phyloP scores from a whole-genome alignment of 768 basidiomycete genomes.

The Gymnopilus junonius region DNA sequence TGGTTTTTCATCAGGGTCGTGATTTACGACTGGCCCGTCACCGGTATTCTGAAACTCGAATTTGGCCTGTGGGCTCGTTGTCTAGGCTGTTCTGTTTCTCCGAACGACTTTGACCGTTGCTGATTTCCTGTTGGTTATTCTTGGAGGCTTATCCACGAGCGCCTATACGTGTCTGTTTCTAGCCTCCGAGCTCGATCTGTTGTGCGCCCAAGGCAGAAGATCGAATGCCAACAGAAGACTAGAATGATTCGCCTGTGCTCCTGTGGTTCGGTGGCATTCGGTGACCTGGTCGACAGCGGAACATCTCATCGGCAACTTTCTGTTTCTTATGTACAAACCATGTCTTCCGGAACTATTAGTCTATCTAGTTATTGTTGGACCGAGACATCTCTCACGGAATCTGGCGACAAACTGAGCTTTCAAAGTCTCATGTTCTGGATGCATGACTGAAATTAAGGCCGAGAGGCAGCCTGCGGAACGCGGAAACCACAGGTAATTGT shows the following conservation, averaged over 20 bases:
- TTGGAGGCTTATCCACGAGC: background rate
- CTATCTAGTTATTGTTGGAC: conserved; percentile 1
- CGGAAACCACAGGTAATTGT: conserved; percentile 13
- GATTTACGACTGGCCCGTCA: background rate
- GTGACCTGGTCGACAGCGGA: background rate
- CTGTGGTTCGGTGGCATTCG: background rate
- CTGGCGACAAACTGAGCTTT: conserved; percentile 5
- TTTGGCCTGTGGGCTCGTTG: background rate
- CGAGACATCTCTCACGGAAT: conserved; percentile 9
- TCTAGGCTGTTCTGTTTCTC: background rate
- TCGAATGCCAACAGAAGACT: background rate
- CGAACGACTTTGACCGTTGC: conserved; percentile 1
- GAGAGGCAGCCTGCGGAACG: conserved; percentile 18
- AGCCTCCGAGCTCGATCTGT: background rate
- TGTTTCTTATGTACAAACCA: background rate
- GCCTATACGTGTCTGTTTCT: background rate
- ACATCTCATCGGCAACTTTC: background rate
- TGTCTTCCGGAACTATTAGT: background rate
- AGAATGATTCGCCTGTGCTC: background rate
- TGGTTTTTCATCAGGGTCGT: background rate
- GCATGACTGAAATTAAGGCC: conserved; percentile 15
- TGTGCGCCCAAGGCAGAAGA: background rate
- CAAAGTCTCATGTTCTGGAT: conserved; percentile 17
- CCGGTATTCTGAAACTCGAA: background rate
- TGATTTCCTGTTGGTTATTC: background rate